phyloP scores from a whole-genome alignment of 2,329 filamentous ascomycete species.

The Arthroderma sp. region DNA sequence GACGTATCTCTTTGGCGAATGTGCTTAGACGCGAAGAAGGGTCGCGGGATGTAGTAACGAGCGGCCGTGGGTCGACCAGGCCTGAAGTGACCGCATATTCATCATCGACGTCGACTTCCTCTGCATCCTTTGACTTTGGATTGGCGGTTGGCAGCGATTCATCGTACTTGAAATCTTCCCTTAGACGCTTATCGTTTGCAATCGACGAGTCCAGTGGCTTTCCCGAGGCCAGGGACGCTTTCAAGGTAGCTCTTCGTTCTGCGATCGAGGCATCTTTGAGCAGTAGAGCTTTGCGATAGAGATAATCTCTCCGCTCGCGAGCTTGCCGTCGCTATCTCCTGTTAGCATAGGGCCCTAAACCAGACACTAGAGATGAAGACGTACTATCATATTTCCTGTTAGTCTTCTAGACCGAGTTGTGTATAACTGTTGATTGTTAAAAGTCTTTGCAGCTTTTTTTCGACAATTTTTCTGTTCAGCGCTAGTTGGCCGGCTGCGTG shows the following conservation, averaged over 20 bases:
- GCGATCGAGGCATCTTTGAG: slow-evolving; percentile 85
- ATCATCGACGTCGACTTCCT: slow-evolving; percentile 73
- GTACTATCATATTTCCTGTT: not conserved
- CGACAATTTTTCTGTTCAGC: not conserved
- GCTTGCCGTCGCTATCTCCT: slow-evolving; percentile 53
- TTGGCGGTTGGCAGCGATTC: slow-evolving; percentile 60
- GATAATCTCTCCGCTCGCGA: slow-evolving; percentile 70
- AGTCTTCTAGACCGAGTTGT: too few relatives aligned
- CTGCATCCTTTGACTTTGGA: slow-evolving; percentile 62
- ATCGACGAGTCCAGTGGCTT: slow-evolving; percentile 72
- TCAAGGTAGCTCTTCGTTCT: slow-evolving; percentile 78
- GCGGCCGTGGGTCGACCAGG: slow-evolving; percentile 73
- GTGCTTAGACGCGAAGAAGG: slow-evolving; percentile 73
- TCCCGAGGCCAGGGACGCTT: slow-evolving; percentile 75
- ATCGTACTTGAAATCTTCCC: slow-evolving; percentile 87
- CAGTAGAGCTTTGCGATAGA: slow-evolving; percentile 78
- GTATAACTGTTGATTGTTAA: too few relatives aligned
- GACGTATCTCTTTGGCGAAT: slow-evolving; percentile 83
- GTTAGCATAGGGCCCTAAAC: not conserved
- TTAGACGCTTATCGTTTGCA: slow-evolving; percentile 71
- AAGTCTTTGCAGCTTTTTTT: too few relatives aligned
- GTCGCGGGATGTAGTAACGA: slow-evolving; percentile 83
- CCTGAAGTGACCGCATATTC: slow-evolving; percentile 89
- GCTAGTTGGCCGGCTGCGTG: not conserved
- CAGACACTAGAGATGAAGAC: not conserved